Evolutionary conservation across 352 stramenopile genomes (phyloP), one percentile per base, ranked within the genome.

Genomic region (Globisporangium emineosum): DNA sequence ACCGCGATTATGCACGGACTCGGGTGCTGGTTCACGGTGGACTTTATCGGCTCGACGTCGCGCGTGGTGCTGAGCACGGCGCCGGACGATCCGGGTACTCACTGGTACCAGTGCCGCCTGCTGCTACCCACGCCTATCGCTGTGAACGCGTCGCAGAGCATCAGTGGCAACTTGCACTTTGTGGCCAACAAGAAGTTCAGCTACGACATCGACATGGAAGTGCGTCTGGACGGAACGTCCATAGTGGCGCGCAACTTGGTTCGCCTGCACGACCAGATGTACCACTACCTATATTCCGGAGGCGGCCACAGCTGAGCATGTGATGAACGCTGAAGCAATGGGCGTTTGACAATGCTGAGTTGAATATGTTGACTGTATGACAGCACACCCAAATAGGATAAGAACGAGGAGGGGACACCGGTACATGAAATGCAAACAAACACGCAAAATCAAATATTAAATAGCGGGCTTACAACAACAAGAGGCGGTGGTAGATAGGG

Each of bases 21-120:
- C 53, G 97, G 96, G 23, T 98, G 97, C 67, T 99, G 98, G 98
- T 99, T 99, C 76, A 98, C 96, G 5, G 90, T 98, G 29, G 95
- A 99, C 71, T 99, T 99, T 67, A 79, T 89, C 43, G 97, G 96
- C 3, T 92, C 81, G 17, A 79, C 82, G 29, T 70, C 86, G 9
- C 75, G 77, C 6, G 79, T 98, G 8, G 81, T 93, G 52, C 81
- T 98, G 15, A 96, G 79, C 65, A 98, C 93, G 13, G 84, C 76
- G 17, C 85, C 83, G 2, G 78, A 90, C 15, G 78, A 86, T 21
- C 70, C 75, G 19, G 85, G 84, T 37, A 94, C 87, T 35, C 85
- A 94, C 66, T 96, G 86, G 87, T 98, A 98, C 69, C 96, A 99
- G 73, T 98, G 94, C 62, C 83, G 96, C 17, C 69, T 98, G 35